Evolutionary conservation across 2,329 filamentous ascomycete genomes (phyloP).

Genomic region (Paecilomyces dactylethromorphus): DNA sequence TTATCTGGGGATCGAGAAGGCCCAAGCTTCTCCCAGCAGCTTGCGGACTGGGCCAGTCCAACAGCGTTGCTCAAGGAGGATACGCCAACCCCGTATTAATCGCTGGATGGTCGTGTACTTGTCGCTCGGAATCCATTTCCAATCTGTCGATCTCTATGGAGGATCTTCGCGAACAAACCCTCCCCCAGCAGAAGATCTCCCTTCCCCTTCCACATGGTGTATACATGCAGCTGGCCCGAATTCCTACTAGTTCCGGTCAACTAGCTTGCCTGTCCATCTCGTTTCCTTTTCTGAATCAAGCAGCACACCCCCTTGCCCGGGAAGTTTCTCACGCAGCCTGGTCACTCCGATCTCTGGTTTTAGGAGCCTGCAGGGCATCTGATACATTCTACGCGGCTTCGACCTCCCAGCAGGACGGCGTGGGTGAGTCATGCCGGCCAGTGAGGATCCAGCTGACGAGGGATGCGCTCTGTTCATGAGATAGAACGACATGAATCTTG

Average conservation of each 20-base stretch:
- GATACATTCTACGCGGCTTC: slow-evolving; percentile 10
- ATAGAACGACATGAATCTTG: slow-evolving; percentile 1
- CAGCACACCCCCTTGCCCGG: slow-evolving; percentile 7
- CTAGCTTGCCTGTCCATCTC: neutral
- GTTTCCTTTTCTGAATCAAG: slow-evolving; percentile 5
- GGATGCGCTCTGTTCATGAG: slow-evolving; percentile 10
- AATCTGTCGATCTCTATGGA: neutral
- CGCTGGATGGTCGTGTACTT: neutral
- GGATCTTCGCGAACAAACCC: neutral
- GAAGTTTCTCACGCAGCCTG: slow-evolving; percentile 7
- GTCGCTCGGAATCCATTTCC: neutral
- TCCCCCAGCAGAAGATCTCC: neutral
- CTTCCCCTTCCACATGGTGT: neutral
- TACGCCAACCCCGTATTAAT: neutral
- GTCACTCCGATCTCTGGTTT: slow-evolving; percentile 7
- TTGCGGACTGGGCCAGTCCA: neutral
- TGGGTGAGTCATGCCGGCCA: slow-evolving; percentile 11
- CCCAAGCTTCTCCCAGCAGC: neutral
- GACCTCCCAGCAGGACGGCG: slow-evolving; percentile 4
- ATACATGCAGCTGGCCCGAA: neutral
- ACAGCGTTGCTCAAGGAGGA: neutral
- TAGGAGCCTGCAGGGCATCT: slow-evolving; percentile 8
- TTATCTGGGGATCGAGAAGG: neutral
- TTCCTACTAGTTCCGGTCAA: neutral
- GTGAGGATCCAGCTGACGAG: slow-evolving; percentile 11